Evolutionary conservation across 495 filamentous ascomycete genomes (phyloP).

Genomic region (Penicillium chermesinum): DNA sequence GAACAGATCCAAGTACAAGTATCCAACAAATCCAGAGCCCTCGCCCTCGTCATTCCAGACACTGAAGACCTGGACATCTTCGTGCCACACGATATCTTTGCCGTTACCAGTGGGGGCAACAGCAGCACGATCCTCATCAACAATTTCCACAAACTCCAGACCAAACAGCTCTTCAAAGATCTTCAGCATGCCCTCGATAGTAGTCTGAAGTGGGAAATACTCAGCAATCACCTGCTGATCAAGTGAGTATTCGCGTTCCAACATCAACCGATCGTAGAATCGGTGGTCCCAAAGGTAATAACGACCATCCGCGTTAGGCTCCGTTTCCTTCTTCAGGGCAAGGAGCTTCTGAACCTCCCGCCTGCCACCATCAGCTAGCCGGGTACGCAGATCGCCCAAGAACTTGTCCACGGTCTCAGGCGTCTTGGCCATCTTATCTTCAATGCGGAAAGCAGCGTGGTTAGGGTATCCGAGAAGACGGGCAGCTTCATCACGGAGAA

Average conservation of each 20-base stretch:
- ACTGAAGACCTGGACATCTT: constrained; percentile 63
- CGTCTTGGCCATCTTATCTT: constrained; percentile 97
- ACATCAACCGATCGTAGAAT: constrained; percentile 86
- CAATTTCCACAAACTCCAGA: constrained; percentile 80
- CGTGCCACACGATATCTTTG: constrained; percentile 64
- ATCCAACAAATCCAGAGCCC: constrained; percentile 63
- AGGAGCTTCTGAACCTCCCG: constrained; percentile 70
- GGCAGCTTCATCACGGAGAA: constrained; percentile 88
- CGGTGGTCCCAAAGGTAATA: constrained; percentile 91
- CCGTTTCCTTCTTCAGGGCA: constrained; percentile 68
- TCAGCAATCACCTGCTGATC: constrained; percentile 88
- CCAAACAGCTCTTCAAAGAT: constrained; percentile 95
- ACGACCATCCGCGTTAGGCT: constrained; percentile 62
- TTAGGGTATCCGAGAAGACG: constrained; percentile 87
- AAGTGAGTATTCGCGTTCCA: constrained; percentile 83
- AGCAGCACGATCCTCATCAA: constrained; percentile 50
- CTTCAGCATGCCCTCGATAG: constrained; percentile 82
- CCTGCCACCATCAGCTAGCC: constrained; percentile 69
- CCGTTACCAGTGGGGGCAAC: constrained; percentile 56
- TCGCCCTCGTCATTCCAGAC: constrained; percentile 66
- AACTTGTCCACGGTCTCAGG: constrained; percentile 82
- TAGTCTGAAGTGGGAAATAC: constrained; percentile 85
- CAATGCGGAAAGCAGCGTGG: constrained; percentile 85
- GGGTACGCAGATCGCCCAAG: constrained; percentile 69
- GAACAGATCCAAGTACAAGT: constrained; percentile 66